Percentiles rank a stretch among this genome's conserved stretches.
These are phyloP conservation scores for Podospora australis DNA, from an alignment of 495 filamentous ascomycete genomes.

Conservation along the genomic window DNA sequence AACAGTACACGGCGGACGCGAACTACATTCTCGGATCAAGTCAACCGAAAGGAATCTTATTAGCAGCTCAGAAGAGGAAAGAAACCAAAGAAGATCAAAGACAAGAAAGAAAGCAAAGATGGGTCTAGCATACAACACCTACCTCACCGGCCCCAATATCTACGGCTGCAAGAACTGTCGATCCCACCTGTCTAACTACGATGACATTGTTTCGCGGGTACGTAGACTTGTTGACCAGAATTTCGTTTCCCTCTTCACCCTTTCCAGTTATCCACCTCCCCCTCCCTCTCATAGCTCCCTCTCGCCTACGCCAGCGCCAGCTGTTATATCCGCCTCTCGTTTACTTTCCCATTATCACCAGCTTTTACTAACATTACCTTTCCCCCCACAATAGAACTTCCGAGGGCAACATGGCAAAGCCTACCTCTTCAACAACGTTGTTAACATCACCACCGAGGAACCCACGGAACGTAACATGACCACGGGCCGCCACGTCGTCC, in stretches of 20 bases:
- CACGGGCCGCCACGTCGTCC: constrained; percentile 88
- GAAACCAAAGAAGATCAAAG: background rate
- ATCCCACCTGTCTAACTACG: constrained; percentile 87
- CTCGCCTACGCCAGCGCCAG: too few species aligned
- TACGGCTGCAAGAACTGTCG: constrained; percentile 97
- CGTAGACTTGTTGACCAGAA: constrained; percentile 20
- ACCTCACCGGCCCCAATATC: constrained; percentile 82
- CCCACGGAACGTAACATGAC: constrained; percentile 96
- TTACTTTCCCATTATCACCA: constrained; percentile 1
- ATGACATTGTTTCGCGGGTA: constrained; percentile 93
- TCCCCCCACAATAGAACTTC: constrained; percentile 66
- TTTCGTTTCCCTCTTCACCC: constrained; percentile 2
- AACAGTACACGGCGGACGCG: too few species aligned
- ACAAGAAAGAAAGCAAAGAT: constrained; percentile 43
- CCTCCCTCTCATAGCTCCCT: background rate
- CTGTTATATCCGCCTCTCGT: background rate
- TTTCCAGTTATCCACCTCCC: background rate
- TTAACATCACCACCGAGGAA: constrained; percentile 77
- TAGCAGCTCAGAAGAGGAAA: background rate
- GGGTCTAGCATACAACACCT: constrained; percentile 94
- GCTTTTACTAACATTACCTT: too few species aligned
- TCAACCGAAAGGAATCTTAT: too few species aligned
- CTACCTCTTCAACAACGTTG: constrained; percentile 89
- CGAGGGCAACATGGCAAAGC: constrained; percentile 98
- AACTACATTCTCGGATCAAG: too few species aligned